Percentiles rank a stretch among this genome's conserved stretches.
phyloP scores from a whole-genome alignment of 1,284 basidiomycete genomes.

The Marasmius oreades region DNA sequence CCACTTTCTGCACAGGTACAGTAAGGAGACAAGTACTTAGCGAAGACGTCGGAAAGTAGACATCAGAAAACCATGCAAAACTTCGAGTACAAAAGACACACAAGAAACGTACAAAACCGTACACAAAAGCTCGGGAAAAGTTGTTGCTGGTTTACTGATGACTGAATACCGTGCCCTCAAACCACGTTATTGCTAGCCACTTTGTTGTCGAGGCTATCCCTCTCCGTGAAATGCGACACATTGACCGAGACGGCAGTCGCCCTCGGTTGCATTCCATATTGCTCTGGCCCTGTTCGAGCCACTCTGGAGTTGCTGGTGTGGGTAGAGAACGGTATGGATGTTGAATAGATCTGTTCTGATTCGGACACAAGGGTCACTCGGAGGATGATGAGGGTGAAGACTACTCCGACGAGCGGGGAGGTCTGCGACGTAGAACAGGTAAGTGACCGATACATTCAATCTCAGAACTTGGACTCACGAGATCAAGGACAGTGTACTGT shows the following conservation, averaged over 20 bases:
- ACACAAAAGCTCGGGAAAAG: too few relatives aligned
- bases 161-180: background rate
- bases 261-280: background rate
- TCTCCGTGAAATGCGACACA: background rate
- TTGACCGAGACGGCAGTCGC: background rate
- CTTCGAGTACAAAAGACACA: too few relatives aligned
- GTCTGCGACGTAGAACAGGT: background rate
- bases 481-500: background rate
- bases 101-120: too few relatives aligned
- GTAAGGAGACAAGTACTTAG: too few relatives aligned
- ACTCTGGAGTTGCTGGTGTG: background rate
- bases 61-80: too few relatives aligned
- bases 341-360: background rate
- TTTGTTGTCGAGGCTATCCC: background rate
- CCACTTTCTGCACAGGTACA: too few relatives aligned
- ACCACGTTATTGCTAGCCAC: background rate
- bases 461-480: background rate
- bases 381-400: background rate
- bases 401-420: background rate
- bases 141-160: background rate
- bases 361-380: background rate
- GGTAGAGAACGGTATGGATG: background rate
- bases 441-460: too few relatives aligned
- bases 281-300: background rate
- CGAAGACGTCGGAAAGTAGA: too few relatives aligned